Conservation (phyloP, 2,329 filamentous ascomycete genomes). For the Periconia sp. region DNA sequence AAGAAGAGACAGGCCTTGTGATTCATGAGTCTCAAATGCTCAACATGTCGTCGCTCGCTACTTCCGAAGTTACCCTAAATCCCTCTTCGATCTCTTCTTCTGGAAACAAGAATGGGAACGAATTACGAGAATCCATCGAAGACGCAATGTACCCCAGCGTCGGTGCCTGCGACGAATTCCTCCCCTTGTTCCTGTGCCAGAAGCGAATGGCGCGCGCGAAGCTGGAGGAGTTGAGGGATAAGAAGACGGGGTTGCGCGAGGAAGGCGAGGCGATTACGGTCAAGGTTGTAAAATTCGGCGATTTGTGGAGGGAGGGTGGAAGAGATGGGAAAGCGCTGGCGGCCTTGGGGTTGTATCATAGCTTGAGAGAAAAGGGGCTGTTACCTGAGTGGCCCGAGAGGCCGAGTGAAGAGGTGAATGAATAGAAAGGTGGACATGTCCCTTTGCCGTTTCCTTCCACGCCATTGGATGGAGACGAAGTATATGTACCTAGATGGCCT, state of each 20-base stretch:
- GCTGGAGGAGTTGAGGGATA: constrained; percentile 55
- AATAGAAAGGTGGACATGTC: not conserved
- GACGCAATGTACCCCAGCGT: constrained; percentile 56
- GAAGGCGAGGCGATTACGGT: constrained; percentile 62
- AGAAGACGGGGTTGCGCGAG: constrained; percentile 56
- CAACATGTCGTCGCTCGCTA: constrained; percentile 56
- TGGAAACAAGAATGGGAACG: not conserved
- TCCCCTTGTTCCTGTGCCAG: constrained; percentile 58
- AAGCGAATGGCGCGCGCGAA: constrained; percentile 53
- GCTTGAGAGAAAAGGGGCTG: constrained; percentile 51
- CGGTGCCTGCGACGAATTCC: constrained; percentile 62
- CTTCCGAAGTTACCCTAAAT: constrained; percentile 20
- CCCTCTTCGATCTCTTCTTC: not conserved
- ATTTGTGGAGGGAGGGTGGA: constrained; percentile 57
- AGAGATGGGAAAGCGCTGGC: constrained; percentile 60
- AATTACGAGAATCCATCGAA: not conserved
- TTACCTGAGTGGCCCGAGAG: constrained; percentile 32
- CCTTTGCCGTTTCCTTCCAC: too few relatives aligned
- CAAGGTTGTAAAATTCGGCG: constrained; percentile 54
- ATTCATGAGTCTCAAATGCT: constrained; percentile 54
- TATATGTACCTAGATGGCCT: too few relatives aligned
- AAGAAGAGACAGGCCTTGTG: constrained; percentile 59
- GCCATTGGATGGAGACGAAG: too few relatives aligned
- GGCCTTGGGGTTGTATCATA: constrained; percentile 58
- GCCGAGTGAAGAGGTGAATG: not conserved